Evolutionary conservation across 129 eudicot species (phyloP).

Genomic region (Flaveria sonorensis): DNA sequence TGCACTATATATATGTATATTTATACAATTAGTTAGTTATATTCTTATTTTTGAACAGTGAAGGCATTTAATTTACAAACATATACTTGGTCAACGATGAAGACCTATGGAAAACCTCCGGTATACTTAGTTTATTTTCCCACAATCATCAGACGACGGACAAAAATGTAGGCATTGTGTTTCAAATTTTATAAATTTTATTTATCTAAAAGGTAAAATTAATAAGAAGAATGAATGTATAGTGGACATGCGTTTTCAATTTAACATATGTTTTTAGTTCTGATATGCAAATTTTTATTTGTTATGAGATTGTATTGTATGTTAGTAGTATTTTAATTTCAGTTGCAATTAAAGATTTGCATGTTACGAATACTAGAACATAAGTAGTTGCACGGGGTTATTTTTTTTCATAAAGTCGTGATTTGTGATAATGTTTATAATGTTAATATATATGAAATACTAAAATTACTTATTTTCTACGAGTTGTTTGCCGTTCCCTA

Average conservation of each 20-base stretch:
- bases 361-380: background rate
- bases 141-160: background rate
- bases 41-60: conserved; percentile 40
- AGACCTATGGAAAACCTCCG: conserved; percentile 97
- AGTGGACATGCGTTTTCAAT: background rate
- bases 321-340: background rate
- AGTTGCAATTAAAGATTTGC: background rate
- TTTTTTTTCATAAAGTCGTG: background rate
- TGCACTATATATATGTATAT: no score
- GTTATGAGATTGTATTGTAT: background rate
- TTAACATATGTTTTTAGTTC: background rate
- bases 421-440: no score
- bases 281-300: background rate
- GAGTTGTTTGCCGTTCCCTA: background rate
- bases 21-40: no score
- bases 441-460: no score
- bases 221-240: background rate
- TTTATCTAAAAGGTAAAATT: background rate
- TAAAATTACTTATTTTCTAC: background rate
- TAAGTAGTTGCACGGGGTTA: background rate
- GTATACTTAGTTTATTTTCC: conserved; percentile 38
- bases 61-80: conserved; percentile 86
- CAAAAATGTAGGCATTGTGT: background rate
- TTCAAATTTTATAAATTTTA: background rate
- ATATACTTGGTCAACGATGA: conserved; percentile 73